Conservation (phyloP, 257 asterid species). For the Salvia hispanica region DNA sequence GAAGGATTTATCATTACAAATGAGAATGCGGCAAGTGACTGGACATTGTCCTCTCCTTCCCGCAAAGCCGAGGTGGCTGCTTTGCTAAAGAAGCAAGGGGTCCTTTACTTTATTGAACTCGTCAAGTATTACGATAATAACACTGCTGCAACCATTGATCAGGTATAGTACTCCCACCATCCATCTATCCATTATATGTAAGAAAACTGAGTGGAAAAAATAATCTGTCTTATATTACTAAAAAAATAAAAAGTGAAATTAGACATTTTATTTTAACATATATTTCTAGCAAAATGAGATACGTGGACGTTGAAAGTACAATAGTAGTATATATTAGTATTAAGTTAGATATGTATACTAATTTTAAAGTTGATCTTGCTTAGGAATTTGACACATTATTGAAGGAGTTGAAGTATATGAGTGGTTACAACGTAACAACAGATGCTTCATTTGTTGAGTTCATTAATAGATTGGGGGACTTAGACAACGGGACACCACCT, state of each 20-base stretch:
- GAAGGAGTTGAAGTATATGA: conserved; percentile 34
- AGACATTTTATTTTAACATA: no score
- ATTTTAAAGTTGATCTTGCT: no score
- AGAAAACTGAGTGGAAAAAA: no score
- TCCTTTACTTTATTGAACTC: conserved; percentile 54
- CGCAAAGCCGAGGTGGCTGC: conserved; percentile 36
- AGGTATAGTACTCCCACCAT: conserved; percentile 33
- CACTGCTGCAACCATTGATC: conserved; percentile 34
- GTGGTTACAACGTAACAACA: conserved; percentile 24
- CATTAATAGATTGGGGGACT: conserved; percentile 37
- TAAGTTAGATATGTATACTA: no score
- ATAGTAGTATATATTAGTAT: no score
- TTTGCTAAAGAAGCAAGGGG: conserved; percentile 35
- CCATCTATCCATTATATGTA: no score
- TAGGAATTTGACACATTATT: conserved; percentile 44
- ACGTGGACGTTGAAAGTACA: no score
- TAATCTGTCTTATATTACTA: no score
- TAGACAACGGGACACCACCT: conserved; percentile 31
- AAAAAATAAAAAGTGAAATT: no score
- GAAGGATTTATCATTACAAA: conserved; percentile 49
- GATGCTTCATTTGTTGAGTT: conserved; percentile 36
- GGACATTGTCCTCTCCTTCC: conserved; percentile 47
- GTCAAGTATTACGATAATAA: conserved; percentile 54
- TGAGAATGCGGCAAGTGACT: conserved; percentile 32
- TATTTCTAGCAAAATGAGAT: no score